Percentiles rank a stretch among this genome's conserved stretches.
phyloP scores from a whole-genome alignment of 768 basidiomycete species.

The Chiua virens region DNA sequence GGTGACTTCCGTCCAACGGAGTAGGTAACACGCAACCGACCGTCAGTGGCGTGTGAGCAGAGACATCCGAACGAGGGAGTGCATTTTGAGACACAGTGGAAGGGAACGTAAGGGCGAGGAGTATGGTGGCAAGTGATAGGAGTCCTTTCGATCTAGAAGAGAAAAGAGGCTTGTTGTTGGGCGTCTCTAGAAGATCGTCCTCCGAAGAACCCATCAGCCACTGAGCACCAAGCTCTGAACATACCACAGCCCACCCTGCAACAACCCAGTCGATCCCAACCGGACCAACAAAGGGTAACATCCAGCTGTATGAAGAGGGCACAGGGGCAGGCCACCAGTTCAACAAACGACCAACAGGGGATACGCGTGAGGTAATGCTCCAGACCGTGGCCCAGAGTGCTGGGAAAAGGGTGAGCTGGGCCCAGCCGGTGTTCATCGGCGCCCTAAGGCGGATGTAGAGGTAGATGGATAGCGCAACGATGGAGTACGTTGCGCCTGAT shows the following conservation, averaged over 20 bases:
- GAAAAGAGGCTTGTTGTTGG: slow-evolving; percentile 3
- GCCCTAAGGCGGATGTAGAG: slow-evolving; percentile 37
- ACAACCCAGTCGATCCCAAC: slow-evolving; percentile 69
- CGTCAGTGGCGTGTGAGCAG: slow-evolving; percentile 50
- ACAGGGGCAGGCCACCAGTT: slow-evolving; percentile 63
- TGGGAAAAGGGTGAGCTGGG: slow-evolving; percentile 61
- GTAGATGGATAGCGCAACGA: slow-evolving; percentile 42
- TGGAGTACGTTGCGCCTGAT: slow-evolving; percentile 43
- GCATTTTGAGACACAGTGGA: slow-evolving; percentile 46
- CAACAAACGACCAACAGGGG: slow-evolving; percentile 68
- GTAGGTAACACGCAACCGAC: slow-evolving; percentile 71
- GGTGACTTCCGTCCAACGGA: slow-evolving; percentile 40
- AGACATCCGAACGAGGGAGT: slow-evolving; percentile 38
- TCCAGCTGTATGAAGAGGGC: slow-evolving; percentile 60
- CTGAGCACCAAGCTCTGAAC: slow-evolving; percentile 50
- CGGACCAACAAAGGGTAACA: slow-evolving; percentile 56
- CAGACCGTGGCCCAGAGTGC: slow-evolving; percentile 67
- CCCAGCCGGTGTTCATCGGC: slow-evolving; percentile 34
- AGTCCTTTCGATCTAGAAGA: slow-evolving; percentile 28
- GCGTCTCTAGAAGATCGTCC: slow-evolving; percentile 12
- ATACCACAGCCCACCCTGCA: slow-evolving; percentile 73
- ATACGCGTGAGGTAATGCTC: slow-evolving; percentile 51
- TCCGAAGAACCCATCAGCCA: slow-evolving; percentile 54
- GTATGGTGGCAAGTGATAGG: slow-evolving; percentile 38
- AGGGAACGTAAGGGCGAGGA: slow-evolving; percentile 53